A percentile compares a stretch with the other conserved stretches of the same genome.
These are phyloP conservation scores for Pichia sp. DNA, from an alignment of 1,139 yeast genomes.

Conservation along the genomic window DNA sequence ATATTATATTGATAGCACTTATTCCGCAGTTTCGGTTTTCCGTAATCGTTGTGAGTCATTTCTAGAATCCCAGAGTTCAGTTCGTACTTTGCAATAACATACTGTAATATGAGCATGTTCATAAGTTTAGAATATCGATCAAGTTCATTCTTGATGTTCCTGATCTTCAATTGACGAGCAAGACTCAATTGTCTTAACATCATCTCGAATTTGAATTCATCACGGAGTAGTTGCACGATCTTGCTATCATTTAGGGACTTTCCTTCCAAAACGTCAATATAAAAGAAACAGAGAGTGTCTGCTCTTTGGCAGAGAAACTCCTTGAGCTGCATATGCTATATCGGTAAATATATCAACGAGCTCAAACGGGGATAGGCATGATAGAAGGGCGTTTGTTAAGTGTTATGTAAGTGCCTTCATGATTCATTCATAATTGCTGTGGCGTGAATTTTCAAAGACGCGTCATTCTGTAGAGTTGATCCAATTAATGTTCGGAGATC, in stretches of 20 bases:
- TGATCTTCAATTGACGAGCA: constrained; percentile 16
- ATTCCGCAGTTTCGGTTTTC: constrained; percentile 34
- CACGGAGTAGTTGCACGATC: constrained; percentile 11
- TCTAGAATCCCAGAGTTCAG: not conserved
- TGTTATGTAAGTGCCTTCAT: too few relatives aligned
- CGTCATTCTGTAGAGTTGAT: too few relatives aligned
- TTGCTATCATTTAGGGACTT: not conserved
- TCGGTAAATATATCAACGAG: too few relatives aligned
- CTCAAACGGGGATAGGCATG: too few relatives aligned
- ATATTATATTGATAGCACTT: constrained; percentile 37
- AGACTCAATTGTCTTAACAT: constrained; percentile 20
- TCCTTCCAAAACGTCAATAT: constrained; percentile 4
- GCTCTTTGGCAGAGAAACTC: too few relatives aligned
- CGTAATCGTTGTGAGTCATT: constrained; percentile 24
- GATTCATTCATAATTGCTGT: too few relatives aligned
- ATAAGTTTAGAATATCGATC: constrained; percentile 18
- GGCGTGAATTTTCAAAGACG: too few relatives aligned
- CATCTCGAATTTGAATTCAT: constrained; percentile 24
- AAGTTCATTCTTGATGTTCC: constrained; percentile 16
- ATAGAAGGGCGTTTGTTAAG: too few relatives aligned
- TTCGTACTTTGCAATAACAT: constrained; percentile 20
- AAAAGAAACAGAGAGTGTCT: constrained; percentile 5
- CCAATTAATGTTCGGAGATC: too few relatives aligned
- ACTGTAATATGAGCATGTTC: constrained; percentile 20
- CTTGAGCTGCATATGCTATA: too few relatives aligned